Conservation (phyloP, 2,329 filamentous ascomycete species). For the Coniochaeta sp. region DNA sequence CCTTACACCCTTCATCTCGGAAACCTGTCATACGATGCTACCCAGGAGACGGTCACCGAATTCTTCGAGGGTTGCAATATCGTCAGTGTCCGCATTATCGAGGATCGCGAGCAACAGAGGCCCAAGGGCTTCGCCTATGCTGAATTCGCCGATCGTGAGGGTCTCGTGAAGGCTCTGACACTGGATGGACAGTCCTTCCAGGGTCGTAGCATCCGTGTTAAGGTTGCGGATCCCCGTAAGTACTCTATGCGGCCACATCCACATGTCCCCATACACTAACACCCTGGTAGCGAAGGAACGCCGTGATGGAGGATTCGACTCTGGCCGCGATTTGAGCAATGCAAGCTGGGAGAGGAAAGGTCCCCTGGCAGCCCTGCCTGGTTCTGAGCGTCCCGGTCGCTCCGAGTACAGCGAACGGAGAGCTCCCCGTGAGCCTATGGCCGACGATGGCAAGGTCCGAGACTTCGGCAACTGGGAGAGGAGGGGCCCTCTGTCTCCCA, state of each 20-base stretch:
- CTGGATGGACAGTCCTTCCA: conserved; percentile 78
- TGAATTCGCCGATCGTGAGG: conserved; percentile 82
- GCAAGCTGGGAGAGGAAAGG: conserved; percentile 86
- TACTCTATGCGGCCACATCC: conserved; percentile 16
- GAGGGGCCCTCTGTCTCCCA: conserved; percentile 80
- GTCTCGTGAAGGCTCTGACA: conserved; percentile 82
- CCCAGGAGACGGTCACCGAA: conserved; percentile 70
- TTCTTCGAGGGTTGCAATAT: conserved; percentile 84
- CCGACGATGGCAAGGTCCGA: conserved; percentile 68
- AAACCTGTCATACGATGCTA: conserved; percentile 94
- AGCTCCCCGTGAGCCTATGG: conserved; percentile 59
- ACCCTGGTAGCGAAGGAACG: conserved; percentile 66
- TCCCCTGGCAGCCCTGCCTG: conserved; percentile 41
- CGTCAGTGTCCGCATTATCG: conserved; percentile 88
- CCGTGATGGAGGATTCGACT: conserved; percentile 54
- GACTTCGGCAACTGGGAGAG: conserved; percentile 92
- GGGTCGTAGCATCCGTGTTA: conserved; percentile 84
- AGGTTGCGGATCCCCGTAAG: conserved; percentile 96
- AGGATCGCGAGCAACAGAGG: conserved; percentile 87
- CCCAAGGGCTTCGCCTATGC: conserved; percentile 98
- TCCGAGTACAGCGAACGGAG: conserved; percentile 57
- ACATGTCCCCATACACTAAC: conserved; percentile 26
- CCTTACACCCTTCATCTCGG: conserved; percentile 94
- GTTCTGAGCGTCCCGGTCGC: conserved; percentile 37
- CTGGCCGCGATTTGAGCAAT: conserved; percentile 67